Conservation (phyloP, 2,329 filamentous ascomycete genomes). For the Rutstroemia sp. region DNA sequence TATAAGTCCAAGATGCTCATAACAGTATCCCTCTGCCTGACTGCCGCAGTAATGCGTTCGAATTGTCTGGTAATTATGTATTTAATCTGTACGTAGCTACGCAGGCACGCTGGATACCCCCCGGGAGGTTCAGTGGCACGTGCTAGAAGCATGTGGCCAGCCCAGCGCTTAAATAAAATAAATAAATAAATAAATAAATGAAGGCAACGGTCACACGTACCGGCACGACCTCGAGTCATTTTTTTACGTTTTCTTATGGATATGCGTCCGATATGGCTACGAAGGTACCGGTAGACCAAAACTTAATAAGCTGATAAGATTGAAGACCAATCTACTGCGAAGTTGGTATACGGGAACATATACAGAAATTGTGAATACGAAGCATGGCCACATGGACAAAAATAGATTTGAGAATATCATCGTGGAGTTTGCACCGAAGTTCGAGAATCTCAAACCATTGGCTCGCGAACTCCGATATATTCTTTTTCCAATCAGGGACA, state of each 20-base stretch:
- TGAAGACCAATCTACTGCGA: conserved; percentile 10
- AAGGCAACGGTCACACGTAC: conserved; percentile 29
- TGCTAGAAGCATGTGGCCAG: too few species aligned
- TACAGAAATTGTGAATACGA: conserved; percentile 20
- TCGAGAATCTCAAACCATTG: conserved; percentile 19
- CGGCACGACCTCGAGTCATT: conserved; percentile 30
- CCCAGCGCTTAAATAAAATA: too few species aligned
- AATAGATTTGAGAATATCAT: conserved; percentile 22
- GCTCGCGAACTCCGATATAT: conserved; percentile 10
- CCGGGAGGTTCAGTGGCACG: too few species aligned
- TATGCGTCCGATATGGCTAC: conserved; percentile 5
- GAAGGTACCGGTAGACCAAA: conserved; percentile 5
- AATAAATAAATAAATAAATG: too few species aligned
- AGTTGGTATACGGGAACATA: conserved; percentile 26
- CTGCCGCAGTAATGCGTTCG: too few species aligned
- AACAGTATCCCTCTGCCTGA: too few species aligned
- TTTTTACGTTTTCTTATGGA: conserved; percentile 22
- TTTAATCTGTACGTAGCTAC: too few species aligned
- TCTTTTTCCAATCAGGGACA: conserved; percentile 21
- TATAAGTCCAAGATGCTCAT: too few species aligned
- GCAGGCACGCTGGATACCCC: too few species aligned
- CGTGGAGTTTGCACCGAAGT: conserved; percentile 22
- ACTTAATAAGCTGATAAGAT: conserved; percentile 11
- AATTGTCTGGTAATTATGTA: too few species aligned
- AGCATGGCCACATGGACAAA: conserved; percentile 17